phyloP scores from a whole-genome alignment of 306 rosid species.

The Pyrus betulifolia region DNA sequence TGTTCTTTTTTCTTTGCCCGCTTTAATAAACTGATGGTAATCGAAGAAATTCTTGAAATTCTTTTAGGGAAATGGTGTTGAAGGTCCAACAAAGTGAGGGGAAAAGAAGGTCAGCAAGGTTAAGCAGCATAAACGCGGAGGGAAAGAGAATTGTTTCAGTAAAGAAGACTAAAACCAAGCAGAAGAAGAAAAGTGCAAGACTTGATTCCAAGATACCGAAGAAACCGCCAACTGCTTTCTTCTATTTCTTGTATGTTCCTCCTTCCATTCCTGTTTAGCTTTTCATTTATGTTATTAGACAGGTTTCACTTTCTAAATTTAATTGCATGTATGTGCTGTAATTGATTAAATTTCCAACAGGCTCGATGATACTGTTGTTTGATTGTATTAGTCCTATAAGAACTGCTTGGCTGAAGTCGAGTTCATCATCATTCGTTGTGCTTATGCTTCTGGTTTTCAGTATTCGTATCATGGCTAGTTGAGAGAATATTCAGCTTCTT shows the following conservation, averaged over 20 bases:
- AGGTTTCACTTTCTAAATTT: background rate
- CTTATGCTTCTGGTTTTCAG: no score
- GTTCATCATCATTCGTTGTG: background rate
- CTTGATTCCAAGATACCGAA: conserved; percentile 77
- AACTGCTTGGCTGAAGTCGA: background rate
- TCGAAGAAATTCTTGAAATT: background rate
- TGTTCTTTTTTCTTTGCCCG: background rate
- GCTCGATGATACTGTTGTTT: background rate
- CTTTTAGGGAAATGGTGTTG: conserved; percentile 52
- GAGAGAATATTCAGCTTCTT: background rate
- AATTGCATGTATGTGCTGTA: background rate
- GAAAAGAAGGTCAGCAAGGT: conserved; percentile 20
- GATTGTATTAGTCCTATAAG: background rate
- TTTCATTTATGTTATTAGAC: conserved; percentile 3
- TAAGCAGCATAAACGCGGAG: background rate
- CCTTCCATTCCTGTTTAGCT: background rate
- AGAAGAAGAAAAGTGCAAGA: conserved; percentile 47
- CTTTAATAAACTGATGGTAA: background rate
- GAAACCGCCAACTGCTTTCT: conserved; percentile 99
- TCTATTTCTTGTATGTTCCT: conserved; percentile 71
- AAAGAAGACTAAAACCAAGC: conserved; percentile 46
- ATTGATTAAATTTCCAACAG: background rate
- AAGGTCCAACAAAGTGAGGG: conserved; percentile 39
- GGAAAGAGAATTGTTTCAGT: conserved; percentile 25
- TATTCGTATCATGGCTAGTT: background rate